Conservation (phyloP, 1,284 basidiomycete genomes). For the Ceratobasidium theobromae region DNA sequence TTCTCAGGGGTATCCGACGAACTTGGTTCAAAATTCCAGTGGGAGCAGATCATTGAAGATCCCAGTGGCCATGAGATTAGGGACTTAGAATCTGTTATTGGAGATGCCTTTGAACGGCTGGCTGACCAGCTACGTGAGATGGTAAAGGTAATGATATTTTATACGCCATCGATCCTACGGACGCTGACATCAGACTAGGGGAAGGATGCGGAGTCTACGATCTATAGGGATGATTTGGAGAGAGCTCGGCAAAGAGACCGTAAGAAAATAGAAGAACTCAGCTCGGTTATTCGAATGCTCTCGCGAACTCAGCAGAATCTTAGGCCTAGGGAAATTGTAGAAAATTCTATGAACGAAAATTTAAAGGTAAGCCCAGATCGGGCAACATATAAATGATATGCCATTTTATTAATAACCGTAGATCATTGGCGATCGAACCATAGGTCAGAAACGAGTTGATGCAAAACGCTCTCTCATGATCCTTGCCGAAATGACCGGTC, state of each 20-base stretch:
- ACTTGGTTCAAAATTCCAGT: background rate
- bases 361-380: background rate
- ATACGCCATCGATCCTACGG: background rate
- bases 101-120: background rate
- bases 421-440: slow-evolving; percentile 14
- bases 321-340: background rate
- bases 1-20: background rate
- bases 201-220: background rate
- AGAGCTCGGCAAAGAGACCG: slow-evolving; percentile 3
- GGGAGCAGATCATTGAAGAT: background rate
- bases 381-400: background rate
- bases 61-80: background rate
- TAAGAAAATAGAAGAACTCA: slow-evolving; percentile 3
- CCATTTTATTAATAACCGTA: background rate
- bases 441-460: background rate
- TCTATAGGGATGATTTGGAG: background rate
- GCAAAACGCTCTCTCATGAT: slow-evolving; percentile 8
- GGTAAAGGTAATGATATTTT: background rate
- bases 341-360: background rate
- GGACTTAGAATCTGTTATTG: background rate
- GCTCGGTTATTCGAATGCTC: background rate
- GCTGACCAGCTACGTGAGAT: background rate
- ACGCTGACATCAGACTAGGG: background rate
- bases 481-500: slow-evolving; percentile 17
- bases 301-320: background rate